Conservation (phyloP, 2,329 filamentous ascomycete species). For the Elsinoe arachidis region DNA sequence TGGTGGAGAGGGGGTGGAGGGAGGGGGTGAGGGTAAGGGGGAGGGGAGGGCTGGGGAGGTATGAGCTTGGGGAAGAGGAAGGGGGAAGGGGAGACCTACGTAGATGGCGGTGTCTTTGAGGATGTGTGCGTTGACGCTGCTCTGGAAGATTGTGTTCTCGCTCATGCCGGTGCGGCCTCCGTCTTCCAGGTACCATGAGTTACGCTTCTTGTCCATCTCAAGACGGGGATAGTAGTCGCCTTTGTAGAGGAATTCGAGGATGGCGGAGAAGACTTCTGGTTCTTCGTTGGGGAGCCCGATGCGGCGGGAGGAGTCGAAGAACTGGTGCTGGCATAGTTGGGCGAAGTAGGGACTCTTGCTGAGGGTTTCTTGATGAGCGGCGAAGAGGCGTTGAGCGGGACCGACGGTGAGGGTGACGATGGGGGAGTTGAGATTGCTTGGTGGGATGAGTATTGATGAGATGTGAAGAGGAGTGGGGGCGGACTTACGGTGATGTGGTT, state of each 20-base stretch:
- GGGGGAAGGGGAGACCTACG: slow-evolving; percentile 30
- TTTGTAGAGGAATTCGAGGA: slow-evolving; percentile 89
- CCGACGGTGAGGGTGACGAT: slow-evolving; percentile 84
- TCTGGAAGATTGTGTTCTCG: slow-evolving; percentile 62
- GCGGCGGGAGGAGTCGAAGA: slow-evolving; percentile 57
- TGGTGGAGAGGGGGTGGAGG: not conserved
- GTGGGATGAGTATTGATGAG: slow-evolving; percentile 10
- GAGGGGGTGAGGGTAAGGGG: not conserved
- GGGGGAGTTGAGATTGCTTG: slow-evolving; percentile 47
- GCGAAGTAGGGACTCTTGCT: slow-evolving; percentile 71
- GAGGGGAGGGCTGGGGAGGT: not conserved
- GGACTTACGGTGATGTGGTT: slow-evolving; percentile 26
- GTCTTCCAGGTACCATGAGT: slow-evolving; percentile 72
- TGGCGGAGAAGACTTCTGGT: slow-evolving; percentile 80
- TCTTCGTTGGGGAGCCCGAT: slow-evolving; percentile 77
- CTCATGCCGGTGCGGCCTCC: slow-evolving; percentile 36
- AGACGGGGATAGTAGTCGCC: slow-evolving; percentile 85
- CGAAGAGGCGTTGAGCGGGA: slow-evolving; percentile 63
- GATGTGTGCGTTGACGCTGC: slow-evolving; percentile 55
- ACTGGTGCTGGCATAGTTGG: slow-evolving; percentile 53
- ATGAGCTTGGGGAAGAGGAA: slow-evolving; percentile 3
- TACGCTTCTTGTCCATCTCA: slow-evolving; percentile 69
- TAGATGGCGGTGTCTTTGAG: slow-evolving; percentile 88
- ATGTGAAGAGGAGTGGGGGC: not conserved
- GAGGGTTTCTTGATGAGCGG: slow-evolving; percentile 81